phyloP scores from a whole-genome alignment of 768 basidiomycete species.

The Lactarius hatsudake region DNA sequence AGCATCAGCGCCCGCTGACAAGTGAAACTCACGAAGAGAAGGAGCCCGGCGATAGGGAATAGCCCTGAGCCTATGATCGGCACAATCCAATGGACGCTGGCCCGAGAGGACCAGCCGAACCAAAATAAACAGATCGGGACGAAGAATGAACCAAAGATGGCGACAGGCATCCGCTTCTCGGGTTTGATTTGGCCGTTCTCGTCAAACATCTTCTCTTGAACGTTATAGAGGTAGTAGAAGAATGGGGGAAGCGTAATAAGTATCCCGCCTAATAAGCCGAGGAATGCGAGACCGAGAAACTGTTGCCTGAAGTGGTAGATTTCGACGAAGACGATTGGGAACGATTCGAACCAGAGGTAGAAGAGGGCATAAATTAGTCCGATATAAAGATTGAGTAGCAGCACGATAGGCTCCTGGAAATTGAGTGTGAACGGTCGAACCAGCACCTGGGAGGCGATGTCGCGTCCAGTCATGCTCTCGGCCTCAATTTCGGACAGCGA shows the following conservation, averaged over 20 bases:
- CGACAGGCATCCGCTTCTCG: constrained; percentile 36
- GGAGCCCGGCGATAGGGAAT: constrained; percentile 33
- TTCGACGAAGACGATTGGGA: constrained; percentile 36
- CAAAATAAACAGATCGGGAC: constrained; percentile 36
- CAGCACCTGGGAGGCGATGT: constrained; percentile 30
- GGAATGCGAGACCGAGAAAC: constrained; percentile 35
- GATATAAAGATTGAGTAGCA: constrained; percentile 35
- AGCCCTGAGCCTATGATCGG: constrained; percentile 36
- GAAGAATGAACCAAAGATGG: constrained; percentile 35
- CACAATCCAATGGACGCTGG: constrained; percentile 37
- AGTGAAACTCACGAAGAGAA: constrained; percentile 34
- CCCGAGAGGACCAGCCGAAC: constrained; percentile 36
- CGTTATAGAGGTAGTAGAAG: constrained; percentile 20
- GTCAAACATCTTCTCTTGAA: constrained; percentile 22
- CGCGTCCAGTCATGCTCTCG: constrained; percentile 27
- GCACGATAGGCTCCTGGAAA: constrained; percentile 35
- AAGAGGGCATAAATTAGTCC: constrained; percentile 35
- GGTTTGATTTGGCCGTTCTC: constrained; percentile 29
- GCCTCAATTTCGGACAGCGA: constrained; percentile 33
- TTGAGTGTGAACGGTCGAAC: constrained; percentile 36
- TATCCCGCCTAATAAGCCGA: constrained; percentile 26
- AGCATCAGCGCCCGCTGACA: constrained; percentile 3
- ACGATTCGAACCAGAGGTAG: constrained; percentile 38
- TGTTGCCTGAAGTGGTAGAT: constrained; percentile 36
- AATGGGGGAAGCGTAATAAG: constrained; percentile 14